Conservation (phyloP, 352 stramenopile genomes). For the Pythium apleroticum region DNA sequence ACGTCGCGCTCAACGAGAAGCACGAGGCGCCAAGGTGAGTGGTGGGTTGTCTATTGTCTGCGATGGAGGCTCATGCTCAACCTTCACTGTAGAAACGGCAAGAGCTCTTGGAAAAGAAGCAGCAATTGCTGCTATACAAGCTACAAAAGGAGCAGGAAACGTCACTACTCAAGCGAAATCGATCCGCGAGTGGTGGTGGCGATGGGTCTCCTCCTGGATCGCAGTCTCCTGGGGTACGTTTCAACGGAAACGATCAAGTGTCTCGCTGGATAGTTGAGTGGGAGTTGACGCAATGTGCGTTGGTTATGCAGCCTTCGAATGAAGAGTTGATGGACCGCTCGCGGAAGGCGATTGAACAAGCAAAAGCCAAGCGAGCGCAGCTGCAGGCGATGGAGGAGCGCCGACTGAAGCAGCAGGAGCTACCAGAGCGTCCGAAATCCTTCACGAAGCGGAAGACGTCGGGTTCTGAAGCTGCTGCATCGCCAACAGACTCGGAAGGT, state of each 20-base stretch:
- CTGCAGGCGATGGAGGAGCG: constrained; percentile 44
- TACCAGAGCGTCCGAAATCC: constrained; percentile 47
- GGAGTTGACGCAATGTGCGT: neutral
- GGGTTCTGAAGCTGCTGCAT: neutral
- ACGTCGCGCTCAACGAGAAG: constrained; percentile 34
- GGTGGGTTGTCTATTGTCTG: neutral
- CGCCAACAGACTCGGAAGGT: constrained; percentile 19
- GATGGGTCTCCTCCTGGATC: neutral
- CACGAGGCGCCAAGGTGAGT: constrained; percentile 51
- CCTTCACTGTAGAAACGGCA: constrained; percentile 29
- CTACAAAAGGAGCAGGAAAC: constrained; percentile 74
- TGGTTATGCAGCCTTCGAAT: constrained; percentile 33
- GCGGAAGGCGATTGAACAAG: constrained; percentile 50
- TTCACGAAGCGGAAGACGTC: constrained; percentile 8
- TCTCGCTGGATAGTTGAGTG: neutral
- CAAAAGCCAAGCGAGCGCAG: constrained; percentile 49
- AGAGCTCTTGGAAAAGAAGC: constrained; percentile 67
- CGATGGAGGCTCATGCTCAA: neutral
- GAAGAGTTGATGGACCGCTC: constrained; percentile 54
- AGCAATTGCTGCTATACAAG: constrained; percentile 75
- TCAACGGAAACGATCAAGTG: too few species aligned
- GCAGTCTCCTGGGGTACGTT: constrained; percentile 33
- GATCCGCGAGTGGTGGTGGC: neutral
- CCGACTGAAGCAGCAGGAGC: constrained; percentile 32
- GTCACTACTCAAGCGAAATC: constrained; percentile 19